Evolutionary conservation across 2,329 filamentous ascomycete species (phyloP).

Genomic region (Zymoseptoria crescenta): DNA sequence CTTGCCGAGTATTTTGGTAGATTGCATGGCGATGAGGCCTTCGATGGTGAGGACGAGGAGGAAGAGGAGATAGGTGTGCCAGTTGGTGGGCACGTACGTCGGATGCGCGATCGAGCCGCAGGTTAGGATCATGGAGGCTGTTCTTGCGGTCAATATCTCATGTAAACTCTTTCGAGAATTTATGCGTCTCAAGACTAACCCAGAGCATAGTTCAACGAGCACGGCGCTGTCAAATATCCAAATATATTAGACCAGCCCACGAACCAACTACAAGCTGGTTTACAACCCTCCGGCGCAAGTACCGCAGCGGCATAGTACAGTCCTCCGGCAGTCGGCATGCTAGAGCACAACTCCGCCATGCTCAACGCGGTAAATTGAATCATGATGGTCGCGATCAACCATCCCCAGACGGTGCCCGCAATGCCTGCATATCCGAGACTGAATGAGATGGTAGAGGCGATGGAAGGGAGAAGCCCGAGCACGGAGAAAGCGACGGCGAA

Average conservation of each 20-base stretch:
- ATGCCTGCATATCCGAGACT: constrained; percentile 27
- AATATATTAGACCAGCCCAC: constrained; percentile 29
- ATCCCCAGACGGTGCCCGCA: constrained; percentile 26
- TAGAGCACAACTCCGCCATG: constrained; percentile 32
- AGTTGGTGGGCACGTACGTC: constrained; percentile 27
- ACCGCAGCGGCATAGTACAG: constrained; percentile 30
- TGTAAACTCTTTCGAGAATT: neutral
- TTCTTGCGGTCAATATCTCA: constrained; percentile 30
- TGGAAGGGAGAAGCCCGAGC: constrained; percentile 32
- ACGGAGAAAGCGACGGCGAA: constrained; percentile 33
- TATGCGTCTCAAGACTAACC: constrained; percentile 17
- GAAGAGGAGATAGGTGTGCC: constrained; percentile 30
- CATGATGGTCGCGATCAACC: constrained; percentile 26
- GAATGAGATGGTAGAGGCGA: constrained; percentile 33
- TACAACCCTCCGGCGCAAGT: constrained; percentile 29
- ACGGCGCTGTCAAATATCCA: constrained; percentile 26
- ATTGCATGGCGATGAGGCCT: constrained; percentile 30
- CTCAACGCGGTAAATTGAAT: constrained; percentile 30
- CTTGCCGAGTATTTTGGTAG: constrained; percentile 27
- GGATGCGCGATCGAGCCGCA: constrained; percentile 29
- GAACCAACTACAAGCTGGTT: constrained; percentile 19
- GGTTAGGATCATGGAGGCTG: constrained; percentile 34
- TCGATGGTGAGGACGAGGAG: constrained; percentile 27
- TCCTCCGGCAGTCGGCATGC: constrained; percentile 35
- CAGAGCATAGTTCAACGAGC: constrained; percentile 28